A percentile compares a stretch with the other conserved stretches of the same genome.
Conservation (phyloP, 164 flowering plant species). For the Chimonanthus salicifolius region DNA sequence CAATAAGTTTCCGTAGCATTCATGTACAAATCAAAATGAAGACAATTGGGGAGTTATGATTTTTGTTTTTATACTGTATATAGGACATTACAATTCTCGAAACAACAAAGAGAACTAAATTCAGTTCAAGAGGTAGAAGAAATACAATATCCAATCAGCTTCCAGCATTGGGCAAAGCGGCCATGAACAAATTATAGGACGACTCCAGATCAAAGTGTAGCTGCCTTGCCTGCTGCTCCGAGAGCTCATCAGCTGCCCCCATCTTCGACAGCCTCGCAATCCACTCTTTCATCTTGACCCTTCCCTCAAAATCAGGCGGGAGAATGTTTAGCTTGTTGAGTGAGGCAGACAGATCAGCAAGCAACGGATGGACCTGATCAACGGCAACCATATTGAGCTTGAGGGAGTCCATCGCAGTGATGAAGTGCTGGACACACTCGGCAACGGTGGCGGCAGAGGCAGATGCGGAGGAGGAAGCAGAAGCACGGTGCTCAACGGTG, state of each 20-base stretch:
- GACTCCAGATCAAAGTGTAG: conserved; percentile 94
- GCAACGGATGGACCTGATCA: conserved; percentile 82
- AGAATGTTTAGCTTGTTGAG: conserved; percentile 61
- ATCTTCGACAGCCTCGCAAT: conserved; percentile 74
- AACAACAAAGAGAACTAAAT: no score
- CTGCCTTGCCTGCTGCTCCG: conserved; percentile 94
- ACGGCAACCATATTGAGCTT: conserved; percentile 86
- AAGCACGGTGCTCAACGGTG: conserved; percentile 80
- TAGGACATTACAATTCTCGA: no score
- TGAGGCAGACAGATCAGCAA: conserved; percentile 65
- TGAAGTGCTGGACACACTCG: conserved; percentile 87
- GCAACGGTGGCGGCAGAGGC: conserved; percentile 79
- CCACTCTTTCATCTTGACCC: conserved; percentile 90
- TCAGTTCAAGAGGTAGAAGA: no score
- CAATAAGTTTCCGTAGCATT: no score
- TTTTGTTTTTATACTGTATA: no score
- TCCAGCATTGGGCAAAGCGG: conserved; percentile 80
- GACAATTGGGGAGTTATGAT: no score
- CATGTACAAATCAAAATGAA: no score
- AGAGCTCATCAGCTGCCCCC: conserved; percentile 94
- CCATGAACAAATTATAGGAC: conserved; percentile 90
- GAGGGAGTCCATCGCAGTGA: conserved; percentile 89
- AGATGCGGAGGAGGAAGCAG: conserved; percentile 40
- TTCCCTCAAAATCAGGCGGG: conserved; percentile 82
- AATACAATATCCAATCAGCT: background rate